A percentile compares a stretch with the other conserved stretches of the same genome.
phyloP scores from a whole-genome alignment of 306 rosid genomes.

The Astragalus membranaceus region DNA sequence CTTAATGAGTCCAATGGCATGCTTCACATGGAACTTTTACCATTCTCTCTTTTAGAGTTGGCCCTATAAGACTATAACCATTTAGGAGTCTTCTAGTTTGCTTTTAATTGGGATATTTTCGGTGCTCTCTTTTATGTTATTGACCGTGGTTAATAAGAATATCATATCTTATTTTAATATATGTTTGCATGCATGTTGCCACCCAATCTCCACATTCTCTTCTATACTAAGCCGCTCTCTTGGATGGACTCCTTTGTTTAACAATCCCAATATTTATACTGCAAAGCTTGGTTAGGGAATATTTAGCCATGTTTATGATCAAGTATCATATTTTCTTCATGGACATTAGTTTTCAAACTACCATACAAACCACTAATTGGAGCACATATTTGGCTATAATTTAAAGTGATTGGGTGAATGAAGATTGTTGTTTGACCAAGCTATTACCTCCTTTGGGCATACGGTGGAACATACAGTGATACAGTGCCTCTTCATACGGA shows the following conservation, averaged over 20 bases:
- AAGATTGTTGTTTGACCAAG: neutral
- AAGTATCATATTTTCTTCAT: neutral
- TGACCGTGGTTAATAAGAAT: neutral
- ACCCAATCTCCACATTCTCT: neutral
- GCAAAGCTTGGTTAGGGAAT: constrained; percentile 8
- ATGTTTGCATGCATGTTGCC: neutral
- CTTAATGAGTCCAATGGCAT: neutral
- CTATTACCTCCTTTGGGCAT: neutral
- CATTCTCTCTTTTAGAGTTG: neutral
- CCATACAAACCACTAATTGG: neutral
- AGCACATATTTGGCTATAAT: constrained; percentile 1
- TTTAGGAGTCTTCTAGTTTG: neutral
- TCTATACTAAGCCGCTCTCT: neutral
- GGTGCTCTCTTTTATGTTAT: neutral
- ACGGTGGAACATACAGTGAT: neutral
- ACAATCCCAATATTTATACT: neutral
- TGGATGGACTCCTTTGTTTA: neutral
- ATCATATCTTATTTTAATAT: neutral
- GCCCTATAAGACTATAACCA: neutral
- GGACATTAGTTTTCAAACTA: neutral
- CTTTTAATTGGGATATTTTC: neutral
- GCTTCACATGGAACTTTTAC: neutral
- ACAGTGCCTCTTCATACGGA: neutral
- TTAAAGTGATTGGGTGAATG: neutral
- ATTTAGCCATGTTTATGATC: neutral